A percentile compares a stretch with the other conserved stretches of the same genome.
Conservation (phyloP, 2,329 filamentous ascomycete genomes). For the Lecanicillium sp. region DNA sequence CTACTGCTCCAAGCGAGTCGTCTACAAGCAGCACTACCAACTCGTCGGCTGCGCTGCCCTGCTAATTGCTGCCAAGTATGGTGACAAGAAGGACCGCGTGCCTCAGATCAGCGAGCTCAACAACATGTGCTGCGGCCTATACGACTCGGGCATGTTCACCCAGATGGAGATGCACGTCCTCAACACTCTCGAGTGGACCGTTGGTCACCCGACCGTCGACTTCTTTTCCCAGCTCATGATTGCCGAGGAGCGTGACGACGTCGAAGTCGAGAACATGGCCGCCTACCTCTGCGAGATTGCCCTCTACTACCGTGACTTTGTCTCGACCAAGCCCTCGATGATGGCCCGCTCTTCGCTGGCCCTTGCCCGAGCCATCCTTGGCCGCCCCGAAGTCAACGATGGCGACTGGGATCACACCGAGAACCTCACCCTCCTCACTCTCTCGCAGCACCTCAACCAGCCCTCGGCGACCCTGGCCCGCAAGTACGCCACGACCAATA, state of each 20-base stretch:
- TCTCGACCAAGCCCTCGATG: slow-evolving; percentile 82
- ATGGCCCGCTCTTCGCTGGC: slow-evolving; percentile 85
- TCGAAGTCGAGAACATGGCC: slow-evolving; percentile 89
- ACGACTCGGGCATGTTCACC: slow-evolving; percentile 99
- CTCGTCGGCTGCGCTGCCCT: slow-evolving; percentile 93
- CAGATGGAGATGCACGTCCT: slow-evolving; percentile 99
- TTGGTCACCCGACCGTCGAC: slow-evolving; percentile 93
- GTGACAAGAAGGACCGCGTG: slow-evolving; percentile 97
- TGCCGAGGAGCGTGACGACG: slow-evolving; percentile 68
- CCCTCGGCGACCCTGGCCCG: slow-evolving; percentile 50
- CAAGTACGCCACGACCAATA: slow-evolving; percentile 49
- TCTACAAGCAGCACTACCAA: slow-evolving; percentile 99
- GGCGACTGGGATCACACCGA: slow-evolving; percentile 71
- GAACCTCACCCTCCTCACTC: slow-evolving; percentile 53
- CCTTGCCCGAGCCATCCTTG: slow-evolving; percentile 78
- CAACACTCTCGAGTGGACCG: slow-evolving; percentile 92
- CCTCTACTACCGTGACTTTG: slow-evolving; percentile 93
- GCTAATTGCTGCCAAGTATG: slow-evolving; percentile 96
- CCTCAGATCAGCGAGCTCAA: slow-evolving; percentile 94
- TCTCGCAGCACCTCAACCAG: slow-evolving; percentile 52
- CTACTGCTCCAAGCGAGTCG: slow-evolving; percentile 95
- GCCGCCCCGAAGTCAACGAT: slow-evolving; percentile 67
- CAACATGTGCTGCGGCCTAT: slow-evolving; percentile 98
- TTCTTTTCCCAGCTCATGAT: slow-evolving; percentile 86
- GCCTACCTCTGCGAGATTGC: slow-evolving; percentile 92